Evolutionary conservation across 2,329 filamentous ascomycete species (phyloP).

Genomic region (Amphichorda felina): DNA sequence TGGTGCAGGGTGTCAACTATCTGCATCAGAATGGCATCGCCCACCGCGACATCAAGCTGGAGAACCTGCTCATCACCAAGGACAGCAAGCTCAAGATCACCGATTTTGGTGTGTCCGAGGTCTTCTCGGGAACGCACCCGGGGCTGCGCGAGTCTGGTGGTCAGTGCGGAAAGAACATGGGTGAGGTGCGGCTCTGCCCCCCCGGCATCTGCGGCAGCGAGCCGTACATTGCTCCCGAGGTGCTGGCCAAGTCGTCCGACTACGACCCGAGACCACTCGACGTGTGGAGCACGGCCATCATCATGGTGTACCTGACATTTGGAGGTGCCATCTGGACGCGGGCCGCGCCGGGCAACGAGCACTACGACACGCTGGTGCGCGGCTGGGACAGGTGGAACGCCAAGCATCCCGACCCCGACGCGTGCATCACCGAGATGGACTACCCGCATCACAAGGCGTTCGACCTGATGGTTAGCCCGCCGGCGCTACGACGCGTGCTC

Average conservation of each 20-base stretch:
- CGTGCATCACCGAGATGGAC: conserved; percentile 38
- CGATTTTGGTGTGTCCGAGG: conserved; percentile 82
- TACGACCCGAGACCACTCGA: conserved; percentile 71
- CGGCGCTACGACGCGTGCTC: conserved; percentile 57
- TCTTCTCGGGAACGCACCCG: conserved; percentile 73
- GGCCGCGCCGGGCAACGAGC: conserved; percentile 42
- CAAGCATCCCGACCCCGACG: conserved; percentile 31
- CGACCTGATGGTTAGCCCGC: conserved; percentile 53
- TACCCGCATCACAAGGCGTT: conserved; percentile 56
- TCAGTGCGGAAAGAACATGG: conserved; percentile 63
- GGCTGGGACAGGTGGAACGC: conserved; percentile 60
- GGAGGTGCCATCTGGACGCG: conserved; percentile 64
- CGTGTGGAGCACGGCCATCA: conserved; percentile 76
- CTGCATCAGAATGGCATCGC: conserved; percentile 76
- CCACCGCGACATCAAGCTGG: conserved; percentile 82
- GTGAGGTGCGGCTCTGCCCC: conserved; percentile 55
- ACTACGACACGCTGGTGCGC: conserved; percentile 52
- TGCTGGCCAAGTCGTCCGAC: conserved; percentile 52
- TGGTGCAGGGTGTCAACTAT: conserved; percentile 72
- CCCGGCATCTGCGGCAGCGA: conserved; percentile 77
- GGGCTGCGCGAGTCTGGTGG: conserved; percentile 62
- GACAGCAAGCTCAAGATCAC: conserved; percentile 82
- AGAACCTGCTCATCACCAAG: conserved; percentile 70
- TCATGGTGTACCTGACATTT: conserved; percentile 68
- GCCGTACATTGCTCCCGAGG: conserved; percentile 81